Evolutionary conservation across 202 grass and related monocot genomes (phyloP).

Genomic region (Carex arenaria): DNA sequence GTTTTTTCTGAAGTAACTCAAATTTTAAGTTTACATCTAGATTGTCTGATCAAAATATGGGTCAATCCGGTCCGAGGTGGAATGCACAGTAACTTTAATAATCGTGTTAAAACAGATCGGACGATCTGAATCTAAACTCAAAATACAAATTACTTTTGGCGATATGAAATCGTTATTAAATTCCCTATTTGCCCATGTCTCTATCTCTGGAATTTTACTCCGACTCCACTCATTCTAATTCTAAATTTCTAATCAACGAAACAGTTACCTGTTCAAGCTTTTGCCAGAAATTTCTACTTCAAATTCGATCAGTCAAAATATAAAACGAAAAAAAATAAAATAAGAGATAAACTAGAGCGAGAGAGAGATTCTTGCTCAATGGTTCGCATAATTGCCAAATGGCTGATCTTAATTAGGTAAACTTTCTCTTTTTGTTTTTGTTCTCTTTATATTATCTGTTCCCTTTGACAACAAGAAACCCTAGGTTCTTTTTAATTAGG

Average conservation of each 20-base stretch:
- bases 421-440: slow-evolving; percentile 1
- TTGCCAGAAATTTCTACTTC: not conserved
- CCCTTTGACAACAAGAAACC: slow-evolving; percentile 12
- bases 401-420: slow-evolving; percentile 19
- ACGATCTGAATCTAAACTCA: no score
- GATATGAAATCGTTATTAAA: not conserved
- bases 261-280: not conserved
- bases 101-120: no score
- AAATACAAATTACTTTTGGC: no score
- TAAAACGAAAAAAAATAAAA: not conserved
- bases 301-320: not conserved
- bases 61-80: no score
- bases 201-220: not conserved
- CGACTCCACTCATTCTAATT: not conserved
- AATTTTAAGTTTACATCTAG: no score
- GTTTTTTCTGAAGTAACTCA: no score
- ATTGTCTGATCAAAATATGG: no score
- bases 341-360: not conserved
- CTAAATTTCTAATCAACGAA: not conserved
- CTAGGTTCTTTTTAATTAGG: not conserved
- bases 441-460: not conserved
- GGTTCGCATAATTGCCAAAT: not conserved
- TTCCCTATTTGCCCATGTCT: not conserved
- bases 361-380: slow-evolving; percentile 8
- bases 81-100: no score